Conservation (phyloP, 225 moss, liverwort and hornwort genomes). For the Physcomitrium patens region DNA sequence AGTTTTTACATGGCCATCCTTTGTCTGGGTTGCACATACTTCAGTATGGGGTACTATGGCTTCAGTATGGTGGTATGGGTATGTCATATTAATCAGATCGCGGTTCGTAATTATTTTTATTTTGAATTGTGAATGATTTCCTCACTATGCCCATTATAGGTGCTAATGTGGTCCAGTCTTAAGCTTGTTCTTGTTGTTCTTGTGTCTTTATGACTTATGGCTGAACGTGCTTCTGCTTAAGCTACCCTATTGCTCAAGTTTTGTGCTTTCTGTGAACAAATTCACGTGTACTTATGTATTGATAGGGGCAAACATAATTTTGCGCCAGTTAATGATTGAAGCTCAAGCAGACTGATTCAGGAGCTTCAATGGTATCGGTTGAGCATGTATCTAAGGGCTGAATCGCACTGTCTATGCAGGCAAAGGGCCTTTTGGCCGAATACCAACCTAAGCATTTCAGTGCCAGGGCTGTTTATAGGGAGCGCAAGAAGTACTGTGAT, state of each 20-base stretch:
- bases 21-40: conserved; percentile 24
- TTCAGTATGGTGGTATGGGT: conserved; percentile 23
- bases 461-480: conserved; percentile 86
- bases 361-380: conserved; percentile 25
- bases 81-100: conserved; percentile 16
- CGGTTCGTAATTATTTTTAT: neutral
- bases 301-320: conserved; percentile 26
- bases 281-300: conserved; percentile 20
- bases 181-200: conserved; percentile 4
- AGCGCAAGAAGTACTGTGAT: conserved; percentile 71
- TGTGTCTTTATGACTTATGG: conserved; percentile 2
- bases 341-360: conserved; percentile 32
- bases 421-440: conserved; percentile 79
- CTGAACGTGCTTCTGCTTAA: conserved; percentile 4
- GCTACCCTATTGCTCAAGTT: conserved; percentile 10
- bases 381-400: conserved; percentile 34
- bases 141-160: neutral
- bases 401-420: conserved; percentile 55
- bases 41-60: conserved; percentile 22
- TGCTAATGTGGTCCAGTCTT: neutral
- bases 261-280: conserved; percentile 3
- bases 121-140: conserved; percentile 21
- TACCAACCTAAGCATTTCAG: conserved; percentile 86
- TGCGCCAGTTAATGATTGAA: conserved; percentile 24
- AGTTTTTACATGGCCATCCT: conserved; percentile 31